Base-by-base conservation (phyloP, 1,139 yeast genomes). In the Candida tunisiensis region DNA sequence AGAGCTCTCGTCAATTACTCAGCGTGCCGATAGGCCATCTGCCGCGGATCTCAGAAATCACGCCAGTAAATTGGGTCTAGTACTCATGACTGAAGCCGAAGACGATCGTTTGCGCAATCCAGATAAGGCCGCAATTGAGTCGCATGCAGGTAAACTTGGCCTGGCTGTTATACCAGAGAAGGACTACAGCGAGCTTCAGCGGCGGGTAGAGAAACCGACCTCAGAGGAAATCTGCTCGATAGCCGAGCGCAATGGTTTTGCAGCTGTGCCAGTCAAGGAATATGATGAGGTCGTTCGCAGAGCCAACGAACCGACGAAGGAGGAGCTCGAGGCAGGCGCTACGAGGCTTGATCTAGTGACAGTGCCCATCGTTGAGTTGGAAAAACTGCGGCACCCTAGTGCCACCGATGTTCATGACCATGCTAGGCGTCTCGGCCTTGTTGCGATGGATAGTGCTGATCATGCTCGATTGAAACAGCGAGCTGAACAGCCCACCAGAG, bases 401-500 rank as follows among this genome's bases (percentile, higher is more conserved):
- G 8, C 12, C 12, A 10, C 6, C 12, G 12, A 9, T 6, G 21
- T 19, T 6, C 6, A 9, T 5, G n/a, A 8, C 11, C 21, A 19
- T 19, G 21, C 21, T 11, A 11, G n/a, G n/a, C 6, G 8, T 5
- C 21, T 6, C 6, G 21, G 21, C n/a, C 12, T 19, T 5, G 9
- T 19, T 19, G 12, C 21, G 21, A 11, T 19, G 6, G 8, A 5
- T 10, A 8, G 5, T 8, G 21, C 5, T 19, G 21, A 19, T 7
- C 25, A 28, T 8, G 44, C 40, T 12, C 36, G 49, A 11, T 11
- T 17, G 16, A 15, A 7, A 5, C 15, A n/a, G 16, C 26, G 9
- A 20, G 37, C 45, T 6, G 40, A 39, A 6, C 33, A 39, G 16
- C 47, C 51, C 3, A 30, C 39, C 1, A 31, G 27, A 15, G 49